These are phyloP conservation scores for Cladophialophora psammophila DNA, from an alignment of 2,329 filamentous ascomycete species.

Conservation along the genomic window DNA sequence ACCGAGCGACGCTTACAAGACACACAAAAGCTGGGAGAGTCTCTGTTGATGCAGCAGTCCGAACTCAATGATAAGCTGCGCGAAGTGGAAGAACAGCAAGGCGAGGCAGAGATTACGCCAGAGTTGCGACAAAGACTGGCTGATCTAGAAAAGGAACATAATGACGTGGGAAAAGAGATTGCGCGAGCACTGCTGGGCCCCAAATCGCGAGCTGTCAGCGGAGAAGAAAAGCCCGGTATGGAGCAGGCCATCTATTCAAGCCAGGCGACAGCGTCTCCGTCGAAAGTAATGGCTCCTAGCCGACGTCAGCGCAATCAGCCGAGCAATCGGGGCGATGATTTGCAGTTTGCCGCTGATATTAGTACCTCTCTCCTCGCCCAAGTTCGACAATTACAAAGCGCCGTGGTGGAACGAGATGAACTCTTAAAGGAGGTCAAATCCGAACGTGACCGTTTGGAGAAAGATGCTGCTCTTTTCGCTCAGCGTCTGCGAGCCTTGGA, in stretches of 20 bases:
- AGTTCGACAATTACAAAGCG: constrained; percentile 84
- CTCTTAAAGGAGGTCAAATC: constrained; percentile 75
- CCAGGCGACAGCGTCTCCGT: constrained; percentile 83
- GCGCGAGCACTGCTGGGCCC: constrained; percentile 87
- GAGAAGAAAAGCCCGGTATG: constrained; percentile 69
- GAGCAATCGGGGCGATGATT: constrained; percentile 87
- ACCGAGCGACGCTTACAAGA: constrained; percentile 91
- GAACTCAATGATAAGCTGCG: constrained; percentile 81
- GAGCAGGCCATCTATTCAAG: constrained; percentile 81
- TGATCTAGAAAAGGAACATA: constrained; percentile 93
- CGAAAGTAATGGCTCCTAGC: constrained; percentile 85
- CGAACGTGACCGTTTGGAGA: constrained; percentile 80
- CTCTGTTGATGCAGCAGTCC: constrained; percentile 84
- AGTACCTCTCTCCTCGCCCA: constrained; percentile 94
- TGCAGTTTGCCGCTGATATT: constrained; percentile 98
- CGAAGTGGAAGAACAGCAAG: constrained; percentile 80
- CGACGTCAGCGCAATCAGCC: constrained; percentile 91
- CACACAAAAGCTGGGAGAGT: constrained; percentile 85
- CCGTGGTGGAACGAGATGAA: constrained; percentile 88
- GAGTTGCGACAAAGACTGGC: constrained; percentile 82
- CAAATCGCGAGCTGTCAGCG: constrained; percentile 76
- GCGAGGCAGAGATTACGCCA: constrained; percentile 78
- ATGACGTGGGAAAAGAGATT: constrained; percentile 88
- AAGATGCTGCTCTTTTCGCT: constrained; percentile 78
- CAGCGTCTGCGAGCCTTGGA: constrained; percentile 83